A percentile compares a stretch with the other conserved stretches of the same genome.
phyloP scores from a whole-genome alignment of 345 rosid genomes.

The Camelina neglecta region DNA sequence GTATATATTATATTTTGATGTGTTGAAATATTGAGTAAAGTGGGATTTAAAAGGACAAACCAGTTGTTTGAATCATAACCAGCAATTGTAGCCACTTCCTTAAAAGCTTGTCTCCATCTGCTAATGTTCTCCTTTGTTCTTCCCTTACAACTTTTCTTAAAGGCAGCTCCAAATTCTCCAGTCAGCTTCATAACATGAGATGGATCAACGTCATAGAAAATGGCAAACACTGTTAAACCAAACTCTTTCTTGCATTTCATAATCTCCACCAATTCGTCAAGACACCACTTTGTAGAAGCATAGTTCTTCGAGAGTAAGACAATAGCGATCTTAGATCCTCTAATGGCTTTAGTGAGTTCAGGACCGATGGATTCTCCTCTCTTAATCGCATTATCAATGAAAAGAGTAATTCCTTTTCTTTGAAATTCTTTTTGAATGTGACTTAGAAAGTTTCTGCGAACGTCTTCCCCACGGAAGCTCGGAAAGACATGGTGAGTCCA shows the following conservation, averaged over 20 bases:
- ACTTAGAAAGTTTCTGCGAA: background rate
- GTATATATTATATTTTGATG: background rate
- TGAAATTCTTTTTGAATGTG: background rate
- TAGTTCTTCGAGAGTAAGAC: background rate
- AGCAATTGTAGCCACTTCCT: background rate
- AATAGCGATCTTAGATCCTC: background rate
- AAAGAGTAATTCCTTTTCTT: background rate
- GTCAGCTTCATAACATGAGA: background rate
- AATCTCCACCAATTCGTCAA: background rate
- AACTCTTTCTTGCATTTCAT: background rate
- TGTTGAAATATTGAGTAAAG: background rate
- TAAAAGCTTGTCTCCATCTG: slow-evolving; percentile 4
- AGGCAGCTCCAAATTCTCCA: background rate
- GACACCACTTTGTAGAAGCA: slow-evolving; percentile 3
- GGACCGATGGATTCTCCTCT: background rate
- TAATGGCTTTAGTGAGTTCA: background rate
- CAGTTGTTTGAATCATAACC: background rate
- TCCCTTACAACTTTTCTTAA: background rate
- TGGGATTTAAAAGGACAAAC: background rate
- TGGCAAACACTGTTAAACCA: background rate
- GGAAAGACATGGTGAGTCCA: background rate
- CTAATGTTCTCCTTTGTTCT: background rate
- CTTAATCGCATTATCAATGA: background rate
- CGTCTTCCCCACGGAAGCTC: background rate
- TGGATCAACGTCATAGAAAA: slow-evolving; percentile 5